phyloP scores from a whole-genome alignment of 306 rosid genomes.

The Alnus glutinosa region DNA sequence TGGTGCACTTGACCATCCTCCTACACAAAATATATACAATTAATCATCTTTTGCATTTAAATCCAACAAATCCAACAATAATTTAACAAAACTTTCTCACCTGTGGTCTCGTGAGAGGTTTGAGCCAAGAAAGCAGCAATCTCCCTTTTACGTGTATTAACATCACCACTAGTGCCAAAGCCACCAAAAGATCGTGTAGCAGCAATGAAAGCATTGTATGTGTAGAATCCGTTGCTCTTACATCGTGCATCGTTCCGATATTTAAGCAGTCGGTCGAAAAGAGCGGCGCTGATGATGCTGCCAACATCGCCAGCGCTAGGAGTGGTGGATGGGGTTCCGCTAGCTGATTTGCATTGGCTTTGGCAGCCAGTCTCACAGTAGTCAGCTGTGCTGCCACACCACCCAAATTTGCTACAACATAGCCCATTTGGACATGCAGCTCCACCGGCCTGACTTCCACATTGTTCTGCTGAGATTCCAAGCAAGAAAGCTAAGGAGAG shows the following conservation, averaged over 20 bases:
- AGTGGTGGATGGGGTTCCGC: background rate
- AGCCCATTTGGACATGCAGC: too few relatives aligned
- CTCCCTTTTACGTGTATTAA: constrained; percentile 37
- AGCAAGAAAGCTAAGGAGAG: too few relatives aligned
- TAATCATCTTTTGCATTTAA: background rate
- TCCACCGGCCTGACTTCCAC: too few relatives aligned
- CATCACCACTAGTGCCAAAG: constrained; percentile 51
- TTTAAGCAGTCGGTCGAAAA: constrained; percentile 48
- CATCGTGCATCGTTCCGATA: constrained; percentile 42
- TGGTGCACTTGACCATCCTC: constrained; percentile 9
- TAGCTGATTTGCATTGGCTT: too few relatives aligned
- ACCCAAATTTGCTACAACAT: too few relatives aligned
- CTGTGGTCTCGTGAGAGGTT: constrained; percentile 53
- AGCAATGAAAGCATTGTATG: constrained; percentile 31
- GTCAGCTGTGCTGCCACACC: too few relatives aligned
- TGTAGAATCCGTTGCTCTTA: constrained; percentile 16
- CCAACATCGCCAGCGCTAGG: constrained; percentile 11
- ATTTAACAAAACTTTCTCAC: background rate
- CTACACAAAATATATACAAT: background rate
- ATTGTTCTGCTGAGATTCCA: too few relatives aligned
- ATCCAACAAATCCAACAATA: background rate
- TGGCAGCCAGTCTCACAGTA: too few relatives aligned
- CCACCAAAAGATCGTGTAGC: constrained; percentile 46
- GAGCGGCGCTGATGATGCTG: constrained; percentile 26
- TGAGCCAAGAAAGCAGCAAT: constrained; percentile 53